Base-by-base conservation (phyloP, 179 eudicot species). In the Beta macrorhiza region DNA sequence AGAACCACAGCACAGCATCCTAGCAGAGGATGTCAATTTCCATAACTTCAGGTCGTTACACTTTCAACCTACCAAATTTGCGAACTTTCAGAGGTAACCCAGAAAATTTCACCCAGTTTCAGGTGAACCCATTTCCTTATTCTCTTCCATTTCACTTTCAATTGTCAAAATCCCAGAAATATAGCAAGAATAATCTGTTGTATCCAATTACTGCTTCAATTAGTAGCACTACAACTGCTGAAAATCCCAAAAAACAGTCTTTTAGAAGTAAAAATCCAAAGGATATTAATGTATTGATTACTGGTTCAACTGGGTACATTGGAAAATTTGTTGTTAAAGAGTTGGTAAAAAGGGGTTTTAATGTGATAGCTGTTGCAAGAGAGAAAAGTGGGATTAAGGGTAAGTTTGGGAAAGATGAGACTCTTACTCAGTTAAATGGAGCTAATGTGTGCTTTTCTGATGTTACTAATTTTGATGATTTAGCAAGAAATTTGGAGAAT, bases 301-400 rank as follows among this genome's bases (percentile, higher is more conserved):
- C 90, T 81, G 99, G 99, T 45, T 92, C 99, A 84, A 95, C 98
- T 78, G 97, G 97, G 82, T 95, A 95, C 72, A 95, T 95, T 83
- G 98, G 98, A 2, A 93, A 89, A 65, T 93, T 91, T 85, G 99
- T 93, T 8, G 98, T 91, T 42, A 89, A 86, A 78, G 97, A 95
- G 83, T 71, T 93, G 68, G 87, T 91, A 42, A 87, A 82, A 0
- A 90, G 95, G 85, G 97, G 97, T 81, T 95, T 89, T 82, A 92
- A 91, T 86, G 98, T 95, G n/a, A 93, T 93, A 12, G 92, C 97
- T 51, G 86, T 93, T 88, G 93, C 93, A 9, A 90, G 97, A 61
- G 97, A 93, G 78, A 92, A 71, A 81, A 94, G 95, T 87, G 99
- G 99, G 11, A 92, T 83, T 74, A 87, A 70, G 62, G 98, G 98